Conservation (phyloP, 345 rosid species). For the Orychophragmus violaceus region DNA sequence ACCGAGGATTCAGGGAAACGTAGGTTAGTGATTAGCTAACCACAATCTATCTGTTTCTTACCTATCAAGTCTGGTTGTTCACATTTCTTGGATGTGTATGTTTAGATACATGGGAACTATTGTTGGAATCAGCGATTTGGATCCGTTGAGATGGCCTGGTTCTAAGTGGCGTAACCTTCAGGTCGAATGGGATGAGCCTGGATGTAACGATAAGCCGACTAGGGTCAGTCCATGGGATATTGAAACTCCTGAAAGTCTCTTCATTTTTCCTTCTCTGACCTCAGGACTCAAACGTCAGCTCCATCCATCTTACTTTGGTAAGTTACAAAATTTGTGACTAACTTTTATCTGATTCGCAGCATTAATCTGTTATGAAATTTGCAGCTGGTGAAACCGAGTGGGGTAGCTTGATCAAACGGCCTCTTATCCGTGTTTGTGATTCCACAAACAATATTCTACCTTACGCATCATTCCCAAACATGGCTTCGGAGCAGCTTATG, state of each 20-base stretch:
- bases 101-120: slow-evolving; percentile 96
- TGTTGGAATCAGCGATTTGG: slow-evolving; percentile 72
- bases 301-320: slow-evolving; percentile 65
- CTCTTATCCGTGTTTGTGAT: slow-evolving; percentile 57
- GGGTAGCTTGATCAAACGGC: slow-evolving; percentile 75
- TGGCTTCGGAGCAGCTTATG: slow-evolving; percentile 59
- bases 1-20: slow-evolving; percentile 95
- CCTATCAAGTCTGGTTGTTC: background rate
- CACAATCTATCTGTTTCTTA: background rate
- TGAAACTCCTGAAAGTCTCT: slow-evolving; percentile 97
- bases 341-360: background rate
- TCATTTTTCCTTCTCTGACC: slow-evolving; percentile 88
- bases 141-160: slow-evolving; percentile 95
- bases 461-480: slow-evolving; percentile 33
- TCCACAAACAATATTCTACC: slow-evolving; percentile 43
- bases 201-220: slow-evolving; percentile 83
- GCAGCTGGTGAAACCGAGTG: slow-evolving; percentile 77
- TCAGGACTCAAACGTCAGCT: slow-evolving; percentile 81
- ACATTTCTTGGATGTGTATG: slow-evolving; percentile 3
- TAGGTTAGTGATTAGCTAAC: slow-evolving; percentile 38
- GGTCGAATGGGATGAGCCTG: slow-evolving; percentile 99
- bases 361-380: background rate
- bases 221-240: slow-evolving; percentile 97
- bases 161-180: slow-evolving; percentile 99
- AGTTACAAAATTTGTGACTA: background rate